A percentile compares a stretch with the other conserved stretches of the same genome.
Evolutionary conservation across 2,329 filamentous ascomycete genomes (phyloP).

Genomic region (Teratosphaeriaceae sp.): DNA sequence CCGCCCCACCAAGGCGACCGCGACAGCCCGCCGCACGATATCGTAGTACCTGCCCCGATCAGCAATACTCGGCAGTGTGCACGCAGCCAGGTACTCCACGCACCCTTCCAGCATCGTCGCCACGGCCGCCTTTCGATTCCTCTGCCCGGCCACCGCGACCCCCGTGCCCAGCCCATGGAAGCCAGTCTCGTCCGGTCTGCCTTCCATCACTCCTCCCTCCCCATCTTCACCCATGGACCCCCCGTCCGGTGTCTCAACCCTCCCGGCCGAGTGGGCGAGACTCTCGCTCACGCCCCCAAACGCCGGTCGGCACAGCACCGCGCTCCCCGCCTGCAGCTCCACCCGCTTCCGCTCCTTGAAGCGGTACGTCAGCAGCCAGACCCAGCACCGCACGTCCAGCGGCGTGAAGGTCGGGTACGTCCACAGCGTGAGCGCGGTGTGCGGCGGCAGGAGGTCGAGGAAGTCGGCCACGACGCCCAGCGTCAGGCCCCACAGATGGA

Average conservation of each 20-base stretch:
- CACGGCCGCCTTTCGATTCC: conserved; percentile 37
- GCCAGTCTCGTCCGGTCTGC: conserved; percentile 38
- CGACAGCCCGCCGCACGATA: conserved; percentile 42
- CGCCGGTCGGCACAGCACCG: conserved; percentile 15
- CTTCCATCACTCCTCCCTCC: too few species aligned
- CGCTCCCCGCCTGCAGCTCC: conserved; percentile 26
- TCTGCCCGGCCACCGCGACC: conserved; percentile 22
- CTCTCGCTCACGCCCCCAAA: conserved; percentile 24
- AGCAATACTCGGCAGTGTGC: conserved; percentile 24
- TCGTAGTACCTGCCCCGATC: conserved; percentile 41
- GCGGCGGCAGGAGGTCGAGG: conserved; percentile 58
- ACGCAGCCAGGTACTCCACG: conserved; percentile 17
- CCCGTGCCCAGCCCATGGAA: conserved; percentile 41
- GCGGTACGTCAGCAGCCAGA: conserved; percentile 53
- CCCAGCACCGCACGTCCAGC: conserved; percentile 52
- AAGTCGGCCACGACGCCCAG: conserved; percentile 62
- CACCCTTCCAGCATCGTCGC: conserved; percentile 45
- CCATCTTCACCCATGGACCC: neutral
- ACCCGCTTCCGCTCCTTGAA: conserved; percentile 48
- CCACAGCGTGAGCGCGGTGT: conserved; percentile 57
- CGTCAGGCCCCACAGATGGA: conserved; percentile 63
- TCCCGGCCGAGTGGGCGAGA: conserved; percentile 11
- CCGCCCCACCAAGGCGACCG: conserved; percentile 35
- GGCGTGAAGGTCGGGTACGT: conserved; percentile 62
- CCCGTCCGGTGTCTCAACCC: conserved; percentile 3